A percentile compares a stretch with the other conserved stretches of the same genome.
phyloP scores from a whole-genome alignment of 208 protist species.

The Wallacemonas sp. region DNA sequence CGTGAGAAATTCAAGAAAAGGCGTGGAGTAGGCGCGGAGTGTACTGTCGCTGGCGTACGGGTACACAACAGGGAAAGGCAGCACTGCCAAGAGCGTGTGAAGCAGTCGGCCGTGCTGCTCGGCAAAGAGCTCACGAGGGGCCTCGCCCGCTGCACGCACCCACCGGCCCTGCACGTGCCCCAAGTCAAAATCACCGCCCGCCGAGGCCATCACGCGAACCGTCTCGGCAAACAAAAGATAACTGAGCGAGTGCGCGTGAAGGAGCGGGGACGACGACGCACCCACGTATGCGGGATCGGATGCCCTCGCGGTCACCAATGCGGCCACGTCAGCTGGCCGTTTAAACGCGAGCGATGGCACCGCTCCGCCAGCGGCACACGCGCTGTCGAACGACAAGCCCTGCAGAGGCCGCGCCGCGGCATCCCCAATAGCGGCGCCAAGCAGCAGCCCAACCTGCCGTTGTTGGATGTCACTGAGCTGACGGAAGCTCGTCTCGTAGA shows the following conservation, averaged over 20 bases:
- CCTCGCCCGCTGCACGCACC: constrained; percentile 25
- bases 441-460: constrained; percentile 67
- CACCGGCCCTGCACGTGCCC: constrained; percentile 36
- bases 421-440: constrained; percentile 78
- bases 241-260: constrained; percentile 57
- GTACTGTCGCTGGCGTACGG: constrained; percentile 70
- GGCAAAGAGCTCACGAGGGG: constrained; percentile 30
- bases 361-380: background rate
- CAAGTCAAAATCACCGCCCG: constrained; percentile 56
- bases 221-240: constrained; percentile 55
- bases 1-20: constrained; percentile 58
- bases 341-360: background rate
- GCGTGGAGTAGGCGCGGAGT: constrained; percentile 41
- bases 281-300: background rate
- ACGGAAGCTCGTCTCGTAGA: constrained; percentile 84
- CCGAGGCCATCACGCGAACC: constrained; percentile 55
- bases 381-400: constrained; percentile 16
- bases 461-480: constrained; percentile 86
- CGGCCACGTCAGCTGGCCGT: background rate
- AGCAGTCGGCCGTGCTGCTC: constrained; percentile 68
- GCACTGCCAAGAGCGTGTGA: constrained; percentile 52
- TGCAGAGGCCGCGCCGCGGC: constrained; percentile 62
- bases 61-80: constrained; percentile 69
- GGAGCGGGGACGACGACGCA: background rate
- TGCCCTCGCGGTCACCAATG: background rate